A percentile compares a stretch with the other conserved stretches of the same genome.
Evolutionary conservation across 352 stramenopile genomes (phyloP).

Genomic region (Pythium scleroteichum): DNA sequence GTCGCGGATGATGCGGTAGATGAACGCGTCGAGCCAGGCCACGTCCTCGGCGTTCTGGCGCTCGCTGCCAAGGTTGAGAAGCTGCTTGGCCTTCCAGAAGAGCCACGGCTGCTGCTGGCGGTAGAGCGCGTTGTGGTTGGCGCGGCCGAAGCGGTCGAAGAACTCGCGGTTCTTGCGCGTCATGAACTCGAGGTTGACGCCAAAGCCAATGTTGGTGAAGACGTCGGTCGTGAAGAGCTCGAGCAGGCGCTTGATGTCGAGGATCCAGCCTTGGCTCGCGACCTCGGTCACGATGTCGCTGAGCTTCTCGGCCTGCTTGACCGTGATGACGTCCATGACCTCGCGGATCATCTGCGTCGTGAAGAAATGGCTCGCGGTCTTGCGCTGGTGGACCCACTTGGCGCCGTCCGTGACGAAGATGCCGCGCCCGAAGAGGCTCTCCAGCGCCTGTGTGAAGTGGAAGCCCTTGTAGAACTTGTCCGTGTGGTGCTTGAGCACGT

Average conservation of each 20-base stretch:
- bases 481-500: slow-evolving; percentile 58
- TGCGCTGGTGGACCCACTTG: slow-evolving; percentile 67
- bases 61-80: slow-evolving; percentile 33
- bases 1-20: slow-evolving; percentile 33
- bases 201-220: slow-evolving; percentile 74
- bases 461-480: slow-evolving; percentile 69
- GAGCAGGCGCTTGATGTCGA: slow-evolving; percentile 51
- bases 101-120: slow-evolving; percentile 47
- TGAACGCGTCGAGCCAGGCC: slow-evolving; percentile 23
- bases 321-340: slow-evolving; percentile 38
- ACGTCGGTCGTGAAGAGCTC: slow-evolving; percentile 63
- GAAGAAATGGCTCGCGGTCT: slow-evolving; percentile 87
- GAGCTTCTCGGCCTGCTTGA: slow-evolving; percentile 33
- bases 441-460: slow-evolving; percentile 28
- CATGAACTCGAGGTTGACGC: slow-evolving; percentile 34
- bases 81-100: slow-evolving; percentile 46
- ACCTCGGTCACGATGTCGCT: slow-evolving; percentile 32
- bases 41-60: slow-evolving; percentile 36
- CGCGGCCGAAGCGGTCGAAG: slow-evolving; percentile 17
- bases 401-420: slow-evolving; percentile 67
- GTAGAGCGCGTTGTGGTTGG: slow-evolving; percentile 5
- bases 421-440: slow-evolving; percentile 67
- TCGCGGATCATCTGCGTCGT: slow-evolving; percentile 48
- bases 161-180: slow-evolving; percentile 26
- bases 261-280: background rate